Percentiles rank a stretch among this genome's conserved stretches.
Conservation (phyloP, 2,329 filamentous ascomycete species). For the Beauveria rudraprayagi region DNA sequence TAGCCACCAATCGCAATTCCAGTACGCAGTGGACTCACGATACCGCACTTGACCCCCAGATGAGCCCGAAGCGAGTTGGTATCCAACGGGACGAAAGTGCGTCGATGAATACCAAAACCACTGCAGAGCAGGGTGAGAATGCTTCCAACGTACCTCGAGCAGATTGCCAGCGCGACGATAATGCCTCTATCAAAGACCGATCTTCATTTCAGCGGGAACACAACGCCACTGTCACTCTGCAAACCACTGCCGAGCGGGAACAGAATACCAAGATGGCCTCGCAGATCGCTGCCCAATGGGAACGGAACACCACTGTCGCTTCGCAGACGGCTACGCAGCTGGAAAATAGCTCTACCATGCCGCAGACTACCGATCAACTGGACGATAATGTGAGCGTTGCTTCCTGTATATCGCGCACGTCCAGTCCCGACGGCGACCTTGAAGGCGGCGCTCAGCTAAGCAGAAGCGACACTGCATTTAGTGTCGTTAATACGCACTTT, state of each 20-base stretch:
- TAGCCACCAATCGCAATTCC: not conserved
- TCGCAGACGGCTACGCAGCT: not conserved
- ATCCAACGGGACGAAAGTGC: not conserved
- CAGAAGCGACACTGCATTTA: slow-evolving; percentile 8
- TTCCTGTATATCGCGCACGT: slow-evolving; percentile 5
- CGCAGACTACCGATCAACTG: not conserved
- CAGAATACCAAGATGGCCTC: not conserved
- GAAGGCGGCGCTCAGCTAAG: slow-evolving; percentile 8
- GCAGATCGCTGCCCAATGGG: not conserved
- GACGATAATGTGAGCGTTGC: not conserved
- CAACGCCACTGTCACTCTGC: not conserved
- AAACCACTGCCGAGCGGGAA: not conserved
- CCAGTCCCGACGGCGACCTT: slow-evolving; percentile 5
- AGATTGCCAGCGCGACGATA: too few relatives aligned
- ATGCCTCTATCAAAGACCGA: too few relatives aligned
- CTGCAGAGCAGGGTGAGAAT: too few relatives aligned
- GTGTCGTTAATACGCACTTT: slow-evolving; percentile 1
- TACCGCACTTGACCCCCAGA: too few relatives aligned
- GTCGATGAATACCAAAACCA: not conserved
- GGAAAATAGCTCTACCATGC: not conserved
- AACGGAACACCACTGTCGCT: not conserved
- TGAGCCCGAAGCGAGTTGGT: too few relatives aligned
- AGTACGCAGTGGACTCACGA: too few relatives aligned
- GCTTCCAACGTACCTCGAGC: too few relatives aligned
- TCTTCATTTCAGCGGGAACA: too few relatives aligned